Conservation (phyloP, 805 yeast genomes). For the Wickerhamiella musiphila region DNA sequence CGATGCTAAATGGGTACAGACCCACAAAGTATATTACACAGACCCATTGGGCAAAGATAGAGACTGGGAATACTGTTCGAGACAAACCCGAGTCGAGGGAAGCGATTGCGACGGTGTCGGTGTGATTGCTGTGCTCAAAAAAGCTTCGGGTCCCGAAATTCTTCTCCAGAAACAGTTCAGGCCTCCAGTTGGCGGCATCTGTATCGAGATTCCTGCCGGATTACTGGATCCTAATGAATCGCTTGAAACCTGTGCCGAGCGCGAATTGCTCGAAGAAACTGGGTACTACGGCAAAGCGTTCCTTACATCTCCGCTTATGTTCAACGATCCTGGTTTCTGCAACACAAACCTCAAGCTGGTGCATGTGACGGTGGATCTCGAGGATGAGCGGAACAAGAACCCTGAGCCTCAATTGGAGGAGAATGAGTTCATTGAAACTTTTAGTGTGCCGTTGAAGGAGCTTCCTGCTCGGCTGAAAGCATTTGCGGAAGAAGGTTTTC, state of each 20-base stretch:
- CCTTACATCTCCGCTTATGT: slow-evolving; percentile 32
- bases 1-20: slow-evolving; percentile 47
- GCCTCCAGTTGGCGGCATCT: slow-evolving; percentile 78
- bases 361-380: slow-evolving; percentile 57
- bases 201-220: slow-evolving; percentile 93
- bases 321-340: slow-evolving; percentile 75
- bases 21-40: slow-evolving; percentile 25
- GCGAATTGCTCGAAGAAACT: slow-evolving; percentile 85
- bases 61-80: slow-evolving; percentile 81
- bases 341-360: slow-evolving; percentile 76
- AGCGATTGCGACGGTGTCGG: slow-evolving; percentile 80
- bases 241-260: slow-evolving; percentile 59
- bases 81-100: slow-evolving; percentile 52
- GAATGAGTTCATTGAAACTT: slow-evolving; percentile 82
- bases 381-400: slow-evolving; percentile 41
- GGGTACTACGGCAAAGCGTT: slow-evolving; percentile 63
- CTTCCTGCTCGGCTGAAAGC: slow-evolving; percentile 38
- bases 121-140: slow-evolving; percentile 52
- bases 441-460: slow-evolving; percentile 39
- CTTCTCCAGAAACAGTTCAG: slow-evolving; percentile 79
- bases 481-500: slow-evolving; percentile 48
- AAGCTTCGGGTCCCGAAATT: slow-evolving; percentile 32
- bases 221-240: slow-evolving; percentile 72
- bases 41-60: slow-evolving; percentile 27
- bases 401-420: slow-evolving; percentile 74